Base-by-base conservation (phyloP, 1,284 basidiomycete species). In the Lentinus polychrous region DNA sequence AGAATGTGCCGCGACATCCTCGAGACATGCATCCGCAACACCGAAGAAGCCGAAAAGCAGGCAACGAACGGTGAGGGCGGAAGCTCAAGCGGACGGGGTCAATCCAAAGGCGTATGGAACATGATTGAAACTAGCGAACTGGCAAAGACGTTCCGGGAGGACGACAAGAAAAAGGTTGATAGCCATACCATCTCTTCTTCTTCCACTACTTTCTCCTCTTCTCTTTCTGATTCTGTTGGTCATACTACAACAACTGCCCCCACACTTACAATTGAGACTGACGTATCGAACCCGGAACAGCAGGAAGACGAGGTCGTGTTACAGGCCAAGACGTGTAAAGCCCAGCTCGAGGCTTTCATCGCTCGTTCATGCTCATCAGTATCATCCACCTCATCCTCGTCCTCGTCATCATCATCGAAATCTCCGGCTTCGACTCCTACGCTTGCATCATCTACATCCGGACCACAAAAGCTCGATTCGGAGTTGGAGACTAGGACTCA, bases 21-120 rank as follows among this genome's bases (percentile, higher is more conserved):
- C 53, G 83, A 83, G 56, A 81, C 83, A 14, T 98, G 94, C 64
- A 81, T 96, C 10, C 75, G 94, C 50, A 96, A 96, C 58, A 96
- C 91, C 0, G 92, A 96, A 63, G 82, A 83, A 53, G 86, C 86
- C 0, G 83, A 85, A 58, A 70, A 69, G 49, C 68, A 57, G 14
- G 63, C 73, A 5, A 71, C 71, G 49, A 49, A 64, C 7, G 60
- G 57, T 34, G 46, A 55, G n/a, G 56, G 49, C 32, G 57, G 58
- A 47, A n/a, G 10, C n/a, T 52, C 50, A 20, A 66, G 64, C 36
- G 69, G 71, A 2, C 64, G 69, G 27, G 71, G 72, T 1, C 58
- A 72, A 31, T 77, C 78, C 1, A 86, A 80, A 57, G 83, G 83
- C 2, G 74, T 88, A 7, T 90, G 86, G 86, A 78, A 76, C 0